A percentile compares a stretch with the other conserved stretches of the same genome.
phyloP scores from a whole-genome alignment of 495 filamentous ascomycete genomes.

The Parathielavia hyrcaniae region DNA sequence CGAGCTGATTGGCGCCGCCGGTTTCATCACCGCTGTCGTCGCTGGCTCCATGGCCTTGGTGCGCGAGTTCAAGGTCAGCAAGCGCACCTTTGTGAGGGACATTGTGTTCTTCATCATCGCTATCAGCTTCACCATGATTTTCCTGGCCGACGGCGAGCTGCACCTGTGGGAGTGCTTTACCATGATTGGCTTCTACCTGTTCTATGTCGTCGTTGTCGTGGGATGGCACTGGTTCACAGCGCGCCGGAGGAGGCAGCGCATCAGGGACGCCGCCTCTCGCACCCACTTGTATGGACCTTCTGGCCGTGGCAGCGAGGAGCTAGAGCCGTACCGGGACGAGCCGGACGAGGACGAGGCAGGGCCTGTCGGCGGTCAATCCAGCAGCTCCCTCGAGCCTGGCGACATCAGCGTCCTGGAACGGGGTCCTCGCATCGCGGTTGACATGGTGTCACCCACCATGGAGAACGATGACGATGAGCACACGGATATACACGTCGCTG shows the following conservation, averaged over 20 bases:
- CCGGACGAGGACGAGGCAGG: conserved; percentile 53
- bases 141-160: conserved; percentile 78
- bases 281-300: conserved; percentile 63
- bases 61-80: conserved; percentile 82
- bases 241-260: conserved; percentile 51
- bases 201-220: conserved; percentile 85
- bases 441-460: conserved; percentile 46
- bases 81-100: conserved; percentile 84
- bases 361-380: conserved; percentile 44
- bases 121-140: conserved; percentile 77
- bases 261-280: conserved; percentile 63
- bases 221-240: conserved; percentile 84
- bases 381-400: conserved; percentile 42
- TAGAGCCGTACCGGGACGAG: conserved; percentile 61
- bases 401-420: conserved; percentile 73
- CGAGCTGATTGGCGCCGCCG: conserved; percentile 89
- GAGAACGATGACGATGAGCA: conserved; percentile 71
- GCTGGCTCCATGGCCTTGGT: conserved; percentile 98
- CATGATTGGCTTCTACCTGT: conserved; percentile 90
- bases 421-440: conserved; percentile 45
- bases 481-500: conserved; percentile 62
- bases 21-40: conserved; percentile 95
- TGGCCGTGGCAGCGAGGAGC: conserved; percentile 42
- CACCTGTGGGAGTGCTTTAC: conserved; percentile 78
- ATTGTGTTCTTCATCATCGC: conserved; percentile 90